Evolutionary conservation across 2,329 filamentous ascomycete genomes (phyloP).

Genomic region (Xylariales sp.): DNA sequence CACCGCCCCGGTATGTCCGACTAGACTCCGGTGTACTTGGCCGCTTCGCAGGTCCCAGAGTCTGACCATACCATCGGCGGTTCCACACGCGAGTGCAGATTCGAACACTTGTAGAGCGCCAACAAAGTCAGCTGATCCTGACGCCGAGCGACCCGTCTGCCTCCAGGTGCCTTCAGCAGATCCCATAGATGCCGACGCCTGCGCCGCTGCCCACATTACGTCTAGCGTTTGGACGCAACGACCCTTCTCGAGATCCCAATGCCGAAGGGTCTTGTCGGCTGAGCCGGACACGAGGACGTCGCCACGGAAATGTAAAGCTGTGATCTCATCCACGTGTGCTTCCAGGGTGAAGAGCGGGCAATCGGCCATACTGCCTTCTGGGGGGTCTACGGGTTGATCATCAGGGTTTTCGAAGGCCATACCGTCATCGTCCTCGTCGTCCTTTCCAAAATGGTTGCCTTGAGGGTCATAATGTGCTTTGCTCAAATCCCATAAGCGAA

Average conservation of each 20-base stretch:
- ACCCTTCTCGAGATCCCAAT: conserved; percentile 98
- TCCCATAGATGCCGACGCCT: conserved; percentile 68
- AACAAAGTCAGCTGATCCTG: conserved; percentile 80
- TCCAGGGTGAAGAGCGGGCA: conserved; percentile 85
- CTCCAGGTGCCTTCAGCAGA: conserved; percentile 65
- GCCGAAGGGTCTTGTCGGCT: conserved; percentile 91
- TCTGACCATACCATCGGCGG: conserved; percentile 93
- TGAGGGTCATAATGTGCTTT: conserved; percentile 78
- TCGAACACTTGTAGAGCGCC: conserved; percentile 95
- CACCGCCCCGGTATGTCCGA: conserved; percentile 92
- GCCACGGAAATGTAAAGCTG: conserved; percentile 83
- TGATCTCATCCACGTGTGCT: conserved; percentile 90
- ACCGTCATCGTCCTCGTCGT: conserved; percentile 57
- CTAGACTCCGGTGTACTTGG: conserved; percentile 92
- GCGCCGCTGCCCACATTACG: conserved; percentile 95
- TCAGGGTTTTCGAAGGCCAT: conserved; percentile 70
- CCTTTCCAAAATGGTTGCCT: conserved; percentile 55
- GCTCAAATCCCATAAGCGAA: conserved; percentile 91
- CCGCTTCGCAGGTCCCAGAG: conserved; percentile 95
- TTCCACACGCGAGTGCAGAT: conserved; percentile 90
- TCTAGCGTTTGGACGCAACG: conserved; percentile 95
- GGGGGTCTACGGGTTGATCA: conserved; percentile 63
- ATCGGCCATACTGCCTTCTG: conserved; percentile 78
- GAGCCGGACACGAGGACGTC: conserved; percentile 92
- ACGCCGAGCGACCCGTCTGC: conserved; percentile 60